phyloP scores from a whole-genome alignment of 2,329 filamentous ascomycete species.

The Diaporthe sp. region DNA sequence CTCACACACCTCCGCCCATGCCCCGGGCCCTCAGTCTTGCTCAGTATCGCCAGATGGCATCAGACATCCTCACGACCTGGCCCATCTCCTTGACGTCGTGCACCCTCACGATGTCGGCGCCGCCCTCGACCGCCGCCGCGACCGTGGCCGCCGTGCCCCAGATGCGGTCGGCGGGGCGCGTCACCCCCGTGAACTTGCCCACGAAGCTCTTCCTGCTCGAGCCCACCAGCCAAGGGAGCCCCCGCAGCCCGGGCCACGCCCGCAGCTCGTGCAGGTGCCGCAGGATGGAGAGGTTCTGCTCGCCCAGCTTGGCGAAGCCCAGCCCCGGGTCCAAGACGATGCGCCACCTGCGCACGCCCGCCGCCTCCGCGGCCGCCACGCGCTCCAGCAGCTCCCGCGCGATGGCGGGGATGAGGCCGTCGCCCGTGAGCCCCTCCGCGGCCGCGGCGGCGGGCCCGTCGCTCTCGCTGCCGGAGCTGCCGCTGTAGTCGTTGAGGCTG shows the following conservation, averaged over 20 bases:
- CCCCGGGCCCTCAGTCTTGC: neutral
- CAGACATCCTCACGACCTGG: constrained; percentile 86
- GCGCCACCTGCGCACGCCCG: constrained; percentile 91
- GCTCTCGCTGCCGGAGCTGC: constrained; percentile 74
- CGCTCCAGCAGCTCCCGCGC: constrained; percentile 77
- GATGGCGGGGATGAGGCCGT: constrained; percentile 76
- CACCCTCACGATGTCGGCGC: constrained; percentile 91
- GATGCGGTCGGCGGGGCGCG: constrained; percentile 76
- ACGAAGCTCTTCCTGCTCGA: constrained; percentile 92
- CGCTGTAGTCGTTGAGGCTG: constrained; percentile 75
- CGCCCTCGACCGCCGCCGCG: constrained; percentile 85
- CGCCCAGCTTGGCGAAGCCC: constrained; percentile 88
- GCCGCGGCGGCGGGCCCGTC: constrained; percentile 42
- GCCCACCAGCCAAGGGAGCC: constrained; percentile 90
- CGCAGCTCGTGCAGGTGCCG: constrained; percentile 76
- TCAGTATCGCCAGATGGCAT: constrained; percentile 85
- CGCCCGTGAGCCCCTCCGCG: neutral
- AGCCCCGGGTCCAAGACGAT: constrained; percentile 95
- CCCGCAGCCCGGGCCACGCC: constrained; percentile 73
- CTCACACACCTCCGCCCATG: neutral
- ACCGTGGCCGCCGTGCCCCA: constrained; percentile 94
- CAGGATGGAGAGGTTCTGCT: constrained; percentile 87
- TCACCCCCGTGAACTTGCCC: constrained; percentile 83
- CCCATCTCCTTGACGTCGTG: constrained; percentile 92
- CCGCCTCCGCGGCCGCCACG: constrained; percentile 80